Evolutionary conservation across 2,329 filamentous ascomycete species (phyloP), one percentile per base, ranked within the genome.

Genomic region (Aureobasidium namibiae): DNA sequence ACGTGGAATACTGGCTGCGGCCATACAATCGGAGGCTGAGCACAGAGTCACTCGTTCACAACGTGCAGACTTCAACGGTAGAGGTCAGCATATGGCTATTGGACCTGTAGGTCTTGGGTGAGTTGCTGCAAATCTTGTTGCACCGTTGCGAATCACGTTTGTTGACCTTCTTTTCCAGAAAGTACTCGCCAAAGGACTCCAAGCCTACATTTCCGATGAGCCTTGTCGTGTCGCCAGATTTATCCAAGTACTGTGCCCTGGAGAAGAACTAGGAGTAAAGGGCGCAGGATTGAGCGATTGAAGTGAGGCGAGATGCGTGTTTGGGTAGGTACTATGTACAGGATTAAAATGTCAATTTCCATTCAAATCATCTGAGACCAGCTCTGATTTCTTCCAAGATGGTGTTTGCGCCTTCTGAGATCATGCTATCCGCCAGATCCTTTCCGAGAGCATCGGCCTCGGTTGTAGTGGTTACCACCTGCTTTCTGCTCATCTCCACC

Each of bases 371-470:
- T 41, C 49, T 41, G 36, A 53, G 49, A 24, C 49, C 52, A 23
- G 52, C 39, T 44, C 52, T 58, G 44, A 58, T 58, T 36, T 81
- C 83, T 65, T 92, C 83, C 63, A 96, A 74, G 63, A 96, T 96
- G 71, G 82, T 85, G 63, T 84, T 85, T 10, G 90, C 92, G 13
- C 92, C 92, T 64, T 81, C 81, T 56, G 82, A 80, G 24, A 90
- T 80, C 70, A 96, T 73, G 56, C 85, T 80, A 66, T 82, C 75
- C 5, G 91, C 90, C 50, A 94, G 80, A 45, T 80, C 80, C 71
- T 82, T 79, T 41, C 92, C 92, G 70, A 95, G 84, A 41, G 78
- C 78, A 56, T 92, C 86, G 0, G 91, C 90, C 54, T 85, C 83
- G 61, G 86, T 81, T 33, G 75, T 71, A 9, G 78, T 85, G 49